Percentiles rank a stretch among this genome's conserved stretches.
phyloP scores from a whole-genome alignment of 768 basidiomycete species.

The Pleurotus ostreatus region DNA sequence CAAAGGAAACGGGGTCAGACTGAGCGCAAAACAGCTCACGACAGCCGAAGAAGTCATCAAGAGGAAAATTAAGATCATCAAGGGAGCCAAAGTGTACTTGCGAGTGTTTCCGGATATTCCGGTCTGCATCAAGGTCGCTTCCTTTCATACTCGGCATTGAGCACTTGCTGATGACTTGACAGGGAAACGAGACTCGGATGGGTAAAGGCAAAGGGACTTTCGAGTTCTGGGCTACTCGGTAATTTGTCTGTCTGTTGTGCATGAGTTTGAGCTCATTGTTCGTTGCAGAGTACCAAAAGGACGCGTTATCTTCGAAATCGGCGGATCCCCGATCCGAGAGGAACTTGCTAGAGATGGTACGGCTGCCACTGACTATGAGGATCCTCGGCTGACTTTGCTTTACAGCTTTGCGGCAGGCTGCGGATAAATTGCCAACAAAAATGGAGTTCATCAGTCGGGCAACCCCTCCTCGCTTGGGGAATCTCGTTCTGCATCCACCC shows the following conservation, averaged over 20 bases:
- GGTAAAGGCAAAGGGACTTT: slow-evolving; percentile 98
- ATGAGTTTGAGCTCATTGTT: not conserved
- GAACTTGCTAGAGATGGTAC: slow-evolving; percentile 90
- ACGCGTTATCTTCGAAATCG: slow-evolving; percentile 76
- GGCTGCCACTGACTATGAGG: slow-evolving; percentile 13
- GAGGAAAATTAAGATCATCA: slow-evolving; percentile 84
- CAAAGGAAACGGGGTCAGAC: slow-evolving; percentile 72
- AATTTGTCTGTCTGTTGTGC: slow-evolving; percentile 25
- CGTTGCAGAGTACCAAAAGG: slow-evolving; percentile 19
- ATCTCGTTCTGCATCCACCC: slow-evolving; percentile 31
- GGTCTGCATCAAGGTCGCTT: slow-evolving; percentile 87
- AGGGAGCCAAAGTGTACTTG: slow-evolving; percentile 82
- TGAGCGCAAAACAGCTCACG: slow-evolving; percentile 87
- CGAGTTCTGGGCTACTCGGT: slow-evolving; percentile 82
- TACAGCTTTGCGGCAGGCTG: slow-evolving; percentile 80
- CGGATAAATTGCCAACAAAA: slow-evolving; percentile 78
- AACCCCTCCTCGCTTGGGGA: slow-evolving; percentile 75
- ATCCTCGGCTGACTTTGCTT: slow-evolving; percentile 6
- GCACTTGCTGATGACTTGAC: not conserved
- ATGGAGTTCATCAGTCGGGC: slow-evolving; percentile 80
- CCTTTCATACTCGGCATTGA: not conserved
- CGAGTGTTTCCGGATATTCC: slow-evolving; percentile 96
- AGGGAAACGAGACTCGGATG: slow-evolving; percentile 99
- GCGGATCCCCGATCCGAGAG: slow-evolving; percentile 83
- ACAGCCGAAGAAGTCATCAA: slow-evolving; percentile 86